Conservation (phyloP, 1,284 basidiomycete species). For the Tetrapyrgos nigripes region DNA sequence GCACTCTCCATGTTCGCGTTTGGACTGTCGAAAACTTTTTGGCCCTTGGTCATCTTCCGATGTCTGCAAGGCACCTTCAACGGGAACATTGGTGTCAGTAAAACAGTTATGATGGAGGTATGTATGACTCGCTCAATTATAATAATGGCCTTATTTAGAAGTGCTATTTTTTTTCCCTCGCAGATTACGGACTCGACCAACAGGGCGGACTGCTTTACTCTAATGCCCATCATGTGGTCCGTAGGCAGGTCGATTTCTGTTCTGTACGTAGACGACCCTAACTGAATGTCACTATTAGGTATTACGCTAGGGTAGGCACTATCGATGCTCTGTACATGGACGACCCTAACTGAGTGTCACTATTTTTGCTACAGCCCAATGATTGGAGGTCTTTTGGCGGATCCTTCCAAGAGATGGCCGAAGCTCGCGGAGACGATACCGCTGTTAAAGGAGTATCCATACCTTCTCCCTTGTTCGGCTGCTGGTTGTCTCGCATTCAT, state of each 20-base stretch:
- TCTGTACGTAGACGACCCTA: not conserved
- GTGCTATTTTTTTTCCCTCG: not conserved
- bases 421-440: constrained; percentile 32
- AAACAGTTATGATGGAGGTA: constrained; percentile 44
- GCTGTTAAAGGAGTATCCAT: constrained; percentile 43
- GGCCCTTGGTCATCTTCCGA: constrained; percentile 44
- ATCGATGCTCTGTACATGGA: not conserved
- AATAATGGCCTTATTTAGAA: not conserved
- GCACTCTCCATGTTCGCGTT: constrained; percentile 48
- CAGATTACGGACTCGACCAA: constrained; percentile 50
- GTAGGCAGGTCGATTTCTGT: too few relatives aligned
- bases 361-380: constrained; percentile 37
- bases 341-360: not conserved
- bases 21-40: constrained; percentile 49
- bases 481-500: constrained; percentile 34
- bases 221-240: constrained; percentile 48
- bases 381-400: constrained; percentile 47
- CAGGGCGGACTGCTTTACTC: constrained; percentile 48
- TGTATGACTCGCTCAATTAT: constrained; percentile 3
- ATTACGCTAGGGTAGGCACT: constrained; percentile 42
- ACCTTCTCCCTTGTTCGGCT: constrained; percentile 48
- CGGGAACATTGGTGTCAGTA: constrained; percentile 50
- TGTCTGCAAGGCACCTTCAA: constrained; percentile 52
- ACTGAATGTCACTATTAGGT: constrained; percentile 27
- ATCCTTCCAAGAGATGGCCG: constrained; percentile 48